Evolutionary conservation across 305 asterid genomes (phyloP).

Genomic region (Euphrasia arctica): DNA sequence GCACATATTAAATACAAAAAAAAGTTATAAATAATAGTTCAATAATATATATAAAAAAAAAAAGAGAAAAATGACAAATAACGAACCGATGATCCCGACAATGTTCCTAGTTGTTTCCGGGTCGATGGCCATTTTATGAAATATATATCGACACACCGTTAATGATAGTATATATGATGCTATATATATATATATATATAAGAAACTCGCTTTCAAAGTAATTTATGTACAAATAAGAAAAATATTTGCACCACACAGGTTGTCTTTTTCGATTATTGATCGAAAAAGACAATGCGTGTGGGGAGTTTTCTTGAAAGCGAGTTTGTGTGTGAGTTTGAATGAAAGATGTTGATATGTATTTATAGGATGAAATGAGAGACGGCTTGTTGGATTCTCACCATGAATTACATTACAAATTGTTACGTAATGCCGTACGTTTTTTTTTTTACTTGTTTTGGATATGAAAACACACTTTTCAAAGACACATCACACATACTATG

Average conservation of each 20-base stretch:
- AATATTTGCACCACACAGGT: too few species aligned
- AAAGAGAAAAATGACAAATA: background rate
- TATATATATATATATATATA: background rate
- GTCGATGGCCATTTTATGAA: conserved; percentile 27
- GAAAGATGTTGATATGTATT: background rate
- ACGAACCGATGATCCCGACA: conserved; percentile 62
- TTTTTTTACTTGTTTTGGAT: too few species aligned
- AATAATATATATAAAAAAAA: too few species aligned
- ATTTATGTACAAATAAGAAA: too few species aligned
- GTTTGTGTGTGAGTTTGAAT: background rate
- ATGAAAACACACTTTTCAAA: too few species aligned
- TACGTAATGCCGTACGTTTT: too few species aligned
- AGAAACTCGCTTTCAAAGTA: background rate
- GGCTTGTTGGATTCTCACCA: background rate
- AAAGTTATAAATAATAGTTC: too few species aligned
- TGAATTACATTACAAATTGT: too few species aligned
- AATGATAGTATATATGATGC: background rate
- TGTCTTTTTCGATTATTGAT: background rate
- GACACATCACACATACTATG: too few species aligned
- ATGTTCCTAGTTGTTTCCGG: conserved; percentile 34
- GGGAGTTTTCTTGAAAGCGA: background rate
- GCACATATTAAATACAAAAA: conserved; percentile 20
- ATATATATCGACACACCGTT: background rate
- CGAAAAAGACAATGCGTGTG: conserved; percentile 3
- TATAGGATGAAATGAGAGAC: conserved; percentile 10